Conservation (phyloP, 2,329 filamentous ascomycete species). For the Immersiporthe knoxdaviesiana region DNA sequence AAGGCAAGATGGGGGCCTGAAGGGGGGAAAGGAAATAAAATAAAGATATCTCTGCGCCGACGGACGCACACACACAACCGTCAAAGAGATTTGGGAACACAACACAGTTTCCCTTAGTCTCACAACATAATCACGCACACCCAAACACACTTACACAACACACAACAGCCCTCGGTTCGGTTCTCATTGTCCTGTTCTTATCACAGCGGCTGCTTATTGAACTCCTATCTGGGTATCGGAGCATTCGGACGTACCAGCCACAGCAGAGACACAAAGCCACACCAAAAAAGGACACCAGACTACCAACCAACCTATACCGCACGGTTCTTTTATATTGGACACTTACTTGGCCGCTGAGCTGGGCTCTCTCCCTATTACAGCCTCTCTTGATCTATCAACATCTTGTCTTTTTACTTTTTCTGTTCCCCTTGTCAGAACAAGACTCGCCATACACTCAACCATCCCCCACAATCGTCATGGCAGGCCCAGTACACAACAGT, state of each 20-base stretch:
- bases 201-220: conserved; percentile 1
- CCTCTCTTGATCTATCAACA: not conserved
- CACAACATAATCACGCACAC: not conserved
- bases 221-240: conserved; percentile 24
- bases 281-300: not conserved
- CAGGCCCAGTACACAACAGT: conserved; percentile 53
- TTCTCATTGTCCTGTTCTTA: not conserved
- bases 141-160: too few relatives aligned
- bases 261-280: not conserved
- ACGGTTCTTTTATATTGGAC: not conserved
- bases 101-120: not conserved
- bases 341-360: not conserved
- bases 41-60: conserved; percentile 7
- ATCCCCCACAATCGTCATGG: conserved; percentile 18
- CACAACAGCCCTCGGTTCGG: not conserved
- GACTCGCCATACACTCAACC: not conserved
- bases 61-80: not conserved
- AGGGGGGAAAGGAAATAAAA: not conserved
- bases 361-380: not conserved
- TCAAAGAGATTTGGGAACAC: not conserved
- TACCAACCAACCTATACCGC: not conserved
- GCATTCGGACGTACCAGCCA: conserved; percentile 13
- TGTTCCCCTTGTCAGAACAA: not conserved
- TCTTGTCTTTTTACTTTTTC: too few relatives aligned
- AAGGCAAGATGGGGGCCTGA: conserved; percentile 18